Evolutionary conservation across 225 moss, liverwort and hornwort species (phyloP).

Genomic region (Thuidium tamariscinum): DNA sequence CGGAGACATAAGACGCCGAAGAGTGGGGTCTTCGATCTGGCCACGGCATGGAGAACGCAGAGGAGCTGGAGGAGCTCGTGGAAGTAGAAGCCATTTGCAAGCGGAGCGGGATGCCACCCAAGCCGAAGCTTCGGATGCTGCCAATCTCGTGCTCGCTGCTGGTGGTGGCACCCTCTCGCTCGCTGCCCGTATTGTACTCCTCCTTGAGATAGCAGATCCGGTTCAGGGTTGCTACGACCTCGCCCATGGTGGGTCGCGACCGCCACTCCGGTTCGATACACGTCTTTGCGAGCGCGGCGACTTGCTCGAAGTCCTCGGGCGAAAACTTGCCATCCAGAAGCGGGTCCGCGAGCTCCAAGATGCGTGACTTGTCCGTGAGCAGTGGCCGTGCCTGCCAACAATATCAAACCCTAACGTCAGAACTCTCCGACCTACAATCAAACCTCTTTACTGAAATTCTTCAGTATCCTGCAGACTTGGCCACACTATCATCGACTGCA

Average conservation of each 20-base stretch:
- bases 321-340: slow-evolving; percentile 20
- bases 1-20: background rate
- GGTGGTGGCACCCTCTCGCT: slow-evolving; percentile 10
- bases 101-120: slow-evolving; percentile 1
- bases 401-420: background rate
- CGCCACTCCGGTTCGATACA: slow-evolving; percentile 45
- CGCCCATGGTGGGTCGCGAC: slow-evolving; percentile 42
- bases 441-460: background rate
- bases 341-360: slow-evolving; percentile 22
- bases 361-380: slow-evolving; percentile 1
- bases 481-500: background rate
- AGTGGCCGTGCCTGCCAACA: slow-evolving; percentile 25
- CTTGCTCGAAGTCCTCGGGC: slow-evolving; percentile 18
- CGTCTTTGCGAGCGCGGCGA: slow-evolving; percentile 19
- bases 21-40: background rate
- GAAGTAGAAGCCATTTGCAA: slow-evolving; percentile 10
- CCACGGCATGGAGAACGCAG: slow-evolving; percentile 15
- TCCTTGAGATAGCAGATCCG: slow-evolving; percentile 13
- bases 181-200: slow-evolving; percentile 40
- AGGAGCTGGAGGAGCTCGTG: slow-evolving; percentile 29
- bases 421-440: background rate
- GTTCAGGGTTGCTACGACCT: slow-evolving; percentile 22
- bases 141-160: slow-evolving; percentile 34
- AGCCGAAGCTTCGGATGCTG: slow-evolving; percentile 5
- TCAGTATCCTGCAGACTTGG: background rate